Evolutionary conservation across 495 filamentous ascomycete genomes (phyloP).

Genomic region (Acidomyces sp.): DNA sequence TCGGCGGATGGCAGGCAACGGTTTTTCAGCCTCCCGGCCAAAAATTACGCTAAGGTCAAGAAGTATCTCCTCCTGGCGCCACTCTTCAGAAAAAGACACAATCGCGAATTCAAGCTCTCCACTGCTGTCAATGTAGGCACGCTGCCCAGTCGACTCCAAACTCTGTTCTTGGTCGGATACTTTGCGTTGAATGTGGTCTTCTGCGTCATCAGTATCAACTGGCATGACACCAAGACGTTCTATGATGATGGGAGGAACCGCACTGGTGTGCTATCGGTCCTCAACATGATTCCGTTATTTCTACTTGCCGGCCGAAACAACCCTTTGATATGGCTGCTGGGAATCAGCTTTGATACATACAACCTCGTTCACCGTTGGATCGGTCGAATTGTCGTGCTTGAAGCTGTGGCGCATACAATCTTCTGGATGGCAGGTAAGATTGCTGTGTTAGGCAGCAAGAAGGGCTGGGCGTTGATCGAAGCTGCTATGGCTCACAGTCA

Average conservation of each 20-base stretch:
- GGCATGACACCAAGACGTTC: constrained; percentile 35
- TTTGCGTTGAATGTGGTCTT: constrained; percentile 51
- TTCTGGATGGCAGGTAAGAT: constrained; percentile 55
- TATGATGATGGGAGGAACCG: constrained; percentile 50
- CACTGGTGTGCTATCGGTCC: constrained; percentile 58
- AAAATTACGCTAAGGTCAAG: constrained; percentile 41
- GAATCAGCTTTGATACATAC: constrained; percentile 91
- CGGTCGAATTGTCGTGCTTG: constrained; percentile 69
- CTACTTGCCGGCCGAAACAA: constrained; percentile 58
- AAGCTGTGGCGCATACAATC: constrained; percentile 60
- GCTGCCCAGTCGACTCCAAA: constrained; percentile 72
- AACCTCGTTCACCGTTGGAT: constrained; percentile 94
- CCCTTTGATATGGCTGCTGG: constrained; percentile 54
- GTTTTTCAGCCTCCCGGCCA: constrained; percentile 19
- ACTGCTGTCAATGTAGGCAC: constrained; percentile 70
- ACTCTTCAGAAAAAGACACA: constrained; percentile 67
- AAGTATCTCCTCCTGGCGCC: constrained; percentile 74
- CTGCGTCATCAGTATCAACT: constrained; percentile 48
- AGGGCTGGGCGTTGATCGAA: constrained; percentile 48
- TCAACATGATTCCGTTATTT: constrained; percentile 68
- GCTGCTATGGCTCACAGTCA: constrained; percentile 30
- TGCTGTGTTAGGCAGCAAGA: neutral
- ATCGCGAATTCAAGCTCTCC: constrained; percentile 70
- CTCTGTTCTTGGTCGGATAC: constrained; percentile 52
- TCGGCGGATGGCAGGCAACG: constrained; percentile 10